These are phyloP conservation scores for Xerophyta viscosa DNA, from an alignment of 106 monocot genomes.

Conservation along the genomic window DNA sequence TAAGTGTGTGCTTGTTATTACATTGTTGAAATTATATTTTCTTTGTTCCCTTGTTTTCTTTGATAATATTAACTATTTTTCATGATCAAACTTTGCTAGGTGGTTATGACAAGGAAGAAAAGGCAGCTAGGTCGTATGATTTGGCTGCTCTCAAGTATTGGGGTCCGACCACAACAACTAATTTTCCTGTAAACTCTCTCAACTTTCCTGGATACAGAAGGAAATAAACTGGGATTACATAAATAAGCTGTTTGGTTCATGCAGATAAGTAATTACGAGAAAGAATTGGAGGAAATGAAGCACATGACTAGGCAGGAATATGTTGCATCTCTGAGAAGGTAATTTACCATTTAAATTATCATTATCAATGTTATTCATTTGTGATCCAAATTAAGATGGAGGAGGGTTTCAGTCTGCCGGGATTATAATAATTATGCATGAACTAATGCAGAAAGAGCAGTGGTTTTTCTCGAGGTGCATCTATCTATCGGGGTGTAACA, in stretches of 20 bases:
- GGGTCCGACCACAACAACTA: conserved; percentile 94
- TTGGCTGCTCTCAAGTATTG: conserved; percentile 98
- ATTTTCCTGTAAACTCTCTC: conserved; percentile 61
- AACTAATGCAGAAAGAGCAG: conserved; percentile 78
- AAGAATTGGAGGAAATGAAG: conserved; percentile 97
- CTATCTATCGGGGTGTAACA: conserved; percentile 93
- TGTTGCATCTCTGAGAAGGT: conserved; percentile 96
- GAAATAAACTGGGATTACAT: background rate
- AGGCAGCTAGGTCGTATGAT: conserved; percentile 96
- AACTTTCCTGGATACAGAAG: background rate
- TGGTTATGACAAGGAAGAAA: conserved; percentile 98
- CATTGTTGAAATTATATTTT: background rate
- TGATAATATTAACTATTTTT: background rate
- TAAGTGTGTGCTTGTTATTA: conserved; percentile 23
- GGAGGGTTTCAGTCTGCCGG: too few relatives aligned
- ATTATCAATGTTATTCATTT: too few relatives aligned
- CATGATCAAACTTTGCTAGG: conserved; percentile 24
- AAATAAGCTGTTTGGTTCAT: background rate
- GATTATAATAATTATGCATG: too few relatives aligned
- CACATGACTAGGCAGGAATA: conserved; percentile 98
- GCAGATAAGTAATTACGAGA: conserved; percentile 85
- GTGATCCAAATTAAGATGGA: too few relatives aligned
- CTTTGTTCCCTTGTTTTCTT: background rate
- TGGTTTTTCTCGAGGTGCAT: conserved; percentile 97
- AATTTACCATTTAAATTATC: background rate